Base-by-base conservation (phyloP, 208 protist genomes). In the Trypanosoma avium region DNA sequence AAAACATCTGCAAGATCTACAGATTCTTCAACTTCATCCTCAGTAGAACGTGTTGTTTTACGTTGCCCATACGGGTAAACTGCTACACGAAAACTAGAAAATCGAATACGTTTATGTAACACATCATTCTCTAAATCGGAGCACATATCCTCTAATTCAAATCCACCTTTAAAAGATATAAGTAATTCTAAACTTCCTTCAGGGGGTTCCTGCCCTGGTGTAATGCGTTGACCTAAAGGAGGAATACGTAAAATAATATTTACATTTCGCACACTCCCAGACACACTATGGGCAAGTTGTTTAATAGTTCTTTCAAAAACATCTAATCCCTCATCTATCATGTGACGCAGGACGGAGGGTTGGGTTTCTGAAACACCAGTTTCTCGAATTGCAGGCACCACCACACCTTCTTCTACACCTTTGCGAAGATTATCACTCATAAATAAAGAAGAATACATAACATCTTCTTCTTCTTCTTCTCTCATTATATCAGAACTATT, bases 211-310 rank as follows among this genome's bases (percentile, higher is more conserved):
- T 52, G 21, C 17, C 67, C 67, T 1, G 50, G 52, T 8, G 47
- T 26, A 56, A 73, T 73, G 13, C 36, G 42, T 15, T 61, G 26
- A 19, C 59, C 67, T 17, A 46, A 30, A 1, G 67, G 67, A 15
- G 67, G 67, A 33, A 73, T 65, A 24, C 67, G 67, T 13, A 73
- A 42, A 35, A 73, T 67, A 33, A 73, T 43, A 26, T 35, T 73
- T 1, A 73, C 53, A 57, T 73, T 57, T 0, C 53, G 35, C 57
- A 73, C 62, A 29, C 67, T 43, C 0, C 67, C 67, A 59, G 52
- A 40, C 13, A 73, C 60, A 48, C 67, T 73, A 32, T 67, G 59
- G 13, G 53, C 53, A 38, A 73, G 50, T 47, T 73, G 58, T 38
- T 61, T 66, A 24, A 73, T 67, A 15, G 22, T 57, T 4, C 50